phyloP scores from a whole-genome alignment of 768 basidiomycete species.

The Termitomyces sp. region DNA sequence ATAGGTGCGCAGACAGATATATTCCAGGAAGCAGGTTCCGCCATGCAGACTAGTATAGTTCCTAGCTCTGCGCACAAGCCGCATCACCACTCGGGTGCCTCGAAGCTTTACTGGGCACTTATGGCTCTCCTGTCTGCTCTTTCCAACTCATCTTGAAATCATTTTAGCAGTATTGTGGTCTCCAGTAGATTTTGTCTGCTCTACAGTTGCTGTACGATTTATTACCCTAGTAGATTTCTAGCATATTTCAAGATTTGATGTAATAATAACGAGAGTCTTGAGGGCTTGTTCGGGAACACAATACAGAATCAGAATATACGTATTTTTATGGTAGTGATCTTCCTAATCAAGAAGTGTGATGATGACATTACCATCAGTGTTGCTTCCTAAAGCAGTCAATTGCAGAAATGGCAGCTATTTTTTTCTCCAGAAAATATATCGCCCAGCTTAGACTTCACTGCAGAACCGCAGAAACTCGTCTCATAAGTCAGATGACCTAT shows the following conservation, averaged over 20 bases:
- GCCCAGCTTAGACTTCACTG: too few species aligned
- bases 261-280: too few species aligned
- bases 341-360: too few species aligned
- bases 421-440: too few species aligned
- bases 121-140: neutral
- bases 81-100: neutral
- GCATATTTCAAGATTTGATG: neutral
- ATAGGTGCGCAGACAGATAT: constrained; percentile 12
- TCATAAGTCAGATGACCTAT: too few species aligned
- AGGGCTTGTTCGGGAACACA: too few species aligned
- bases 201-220: neutral
- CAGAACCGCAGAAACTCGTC: too few species aligned
- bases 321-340: too few species aligned
- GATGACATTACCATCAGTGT: too few species aligned
- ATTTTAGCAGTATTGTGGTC: neutral
- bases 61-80: constrained; percentile 1
- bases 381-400: too few species aligned
- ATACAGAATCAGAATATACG: too few species aligned
- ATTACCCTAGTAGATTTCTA: neutral
- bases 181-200: neutral
- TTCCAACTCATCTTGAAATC: neutral
- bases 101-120: neutral
- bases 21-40: constrained; percentile 7
- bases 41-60: constrained; percentile 7
- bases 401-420: too few species aligned